phyloP scores from a whole-genome alignment of 1,284 basidiomycete genomes.

The Pyrrhoderma noxium region DNA sequence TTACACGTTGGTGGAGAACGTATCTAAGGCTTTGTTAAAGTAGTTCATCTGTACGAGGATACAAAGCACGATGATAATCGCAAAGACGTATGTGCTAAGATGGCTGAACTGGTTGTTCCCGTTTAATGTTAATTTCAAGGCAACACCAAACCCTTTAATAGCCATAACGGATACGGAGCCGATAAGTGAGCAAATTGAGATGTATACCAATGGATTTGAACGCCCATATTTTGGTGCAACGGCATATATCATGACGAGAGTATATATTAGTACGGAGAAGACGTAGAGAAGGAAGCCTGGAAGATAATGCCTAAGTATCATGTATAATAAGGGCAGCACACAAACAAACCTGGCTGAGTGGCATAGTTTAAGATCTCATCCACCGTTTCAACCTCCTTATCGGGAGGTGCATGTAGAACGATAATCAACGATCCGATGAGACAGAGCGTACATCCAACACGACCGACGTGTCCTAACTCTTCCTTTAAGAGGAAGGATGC shows the following conservation, averaged over 20 bases:
- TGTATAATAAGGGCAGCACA: conserved; percentile 9
- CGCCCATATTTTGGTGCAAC: conserved; percentile 87
- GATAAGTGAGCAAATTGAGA: conserved; percentile 88
- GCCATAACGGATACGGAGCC: conserved; percentile 90
- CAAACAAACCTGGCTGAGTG: conserved; percentile 70
- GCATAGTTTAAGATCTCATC: conserved; percentile 92
- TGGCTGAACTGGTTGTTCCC: conserved; percentile 97
- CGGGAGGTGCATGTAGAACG: conserved; percentile 93
- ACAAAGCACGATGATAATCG: conserved; percentile 75
- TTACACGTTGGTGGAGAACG: conserved; percentile 96
- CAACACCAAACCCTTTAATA: conserved; percentile 94
- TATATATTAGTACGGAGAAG: conserved; percentile 76
- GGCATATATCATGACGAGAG: conserved; percentile 81
- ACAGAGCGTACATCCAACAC: conserved; percentile 89
- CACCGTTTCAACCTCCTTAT: conserved; percentile 90
- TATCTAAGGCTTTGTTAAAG: conserved; percentile 98
- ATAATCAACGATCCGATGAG: conserved; percentile 92
- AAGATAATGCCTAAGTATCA: neutral
- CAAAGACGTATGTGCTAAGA: conserved; percentile 93
- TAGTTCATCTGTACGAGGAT: conserved; percentile 98
- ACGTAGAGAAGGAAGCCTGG: conserved; percentile 89
- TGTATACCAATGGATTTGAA: conserved; percentile 85
- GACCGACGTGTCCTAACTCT: conserved; percentile 88
- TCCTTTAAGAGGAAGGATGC: conserved; percentile 92
- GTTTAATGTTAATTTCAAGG: conserved; percentile 88